phyloP scores from a whole-genome alignment of 108 stramenopile species.

The Chaetoceros tenuissimus region DNA sequence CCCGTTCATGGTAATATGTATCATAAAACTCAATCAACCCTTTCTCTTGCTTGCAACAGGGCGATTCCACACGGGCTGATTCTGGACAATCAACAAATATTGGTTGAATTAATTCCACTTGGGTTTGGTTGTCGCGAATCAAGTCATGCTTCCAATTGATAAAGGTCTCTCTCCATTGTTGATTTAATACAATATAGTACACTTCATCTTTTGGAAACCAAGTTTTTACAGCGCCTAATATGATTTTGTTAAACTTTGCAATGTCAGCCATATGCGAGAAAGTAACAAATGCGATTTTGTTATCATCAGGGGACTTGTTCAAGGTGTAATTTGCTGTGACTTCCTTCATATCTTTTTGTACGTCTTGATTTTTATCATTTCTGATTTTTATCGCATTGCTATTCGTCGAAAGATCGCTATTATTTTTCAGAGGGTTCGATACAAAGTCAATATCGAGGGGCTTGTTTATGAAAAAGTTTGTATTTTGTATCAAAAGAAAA shows the following conservation, averaged over 20 bases:
- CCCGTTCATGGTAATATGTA: slow-evolving; percentile 1
- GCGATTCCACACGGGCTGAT: slow-evolving; percentile 19
- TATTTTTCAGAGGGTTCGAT: too few species aligned
- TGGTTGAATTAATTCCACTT: slow-evolving; percentile 11
- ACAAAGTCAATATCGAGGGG: too few species aligned
- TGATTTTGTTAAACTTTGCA: not conserved
- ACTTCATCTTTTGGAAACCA: not conserved
- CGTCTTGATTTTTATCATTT: too few species aligned
- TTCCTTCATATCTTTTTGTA: too few species aligned
- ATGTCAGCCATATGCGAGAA: not conserved
- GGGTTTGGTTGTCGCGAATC: not conserved
- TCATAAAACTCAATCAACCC: slow-evolving; percentile 11
- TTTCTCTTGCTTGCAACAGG: slow-evolving; percentile 29
- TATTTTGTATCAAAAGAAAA: too few species aligned
- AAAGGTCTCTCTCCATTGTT: not conserved
- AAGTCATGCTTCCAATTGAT: not conserved
- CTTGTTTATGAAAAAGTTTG: too few species aligned
- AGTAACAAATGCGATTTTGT: not conserved
- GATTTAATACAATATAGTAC: not conserved
- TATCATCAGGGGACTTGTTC: too few species aligned
- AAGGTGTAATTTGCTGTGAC: too few species aligned
- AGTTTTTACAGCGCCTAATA: not conserved
- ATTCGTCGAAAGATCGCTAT: too few species aligned
- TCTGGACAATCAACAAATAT: slow-evolving; percentile 27
- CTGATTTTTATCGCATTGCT: too few species aligned